Percentiles rank a stretch among this genome's conserved stretches.
These are phyloP conservation scores for Rubroshorea leprosula DNA, from an alignment of 345 rosid species.

Conservation along the genomic window DNA sequence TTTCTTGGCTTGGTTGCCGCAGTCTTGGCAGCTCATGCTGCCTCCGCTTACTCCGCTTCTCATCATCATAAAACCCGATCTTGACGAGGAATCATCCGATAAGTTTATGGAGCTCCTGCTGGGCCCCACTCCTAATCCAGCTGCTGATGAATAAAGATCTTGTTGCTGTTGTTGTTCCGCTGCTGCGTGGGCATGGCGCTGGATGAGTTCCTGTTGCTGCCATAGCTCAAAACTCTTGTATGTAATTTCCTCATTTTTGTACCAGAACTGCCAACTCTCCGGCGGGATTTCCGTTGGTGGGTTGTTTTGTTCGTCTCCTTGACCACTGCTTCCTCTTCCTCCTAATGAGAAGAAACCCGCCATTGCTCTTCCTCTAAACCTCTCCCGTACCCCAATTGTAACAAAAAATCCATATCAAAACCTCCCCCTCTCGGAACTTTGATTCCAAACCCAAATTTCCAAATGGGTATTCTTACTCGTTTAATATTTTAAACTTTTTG, in stretches of 20 bases:
- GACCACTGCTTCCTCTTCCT: slow-evolving; percentile 18
- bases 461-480: slow-evolving; percentile 1
- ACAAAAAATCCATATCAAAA: slow-evolving; percentile 34
- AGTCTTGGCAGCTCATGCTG: slow-evolving; percentile 63
- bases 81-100: slow-evolving; percentile 41
- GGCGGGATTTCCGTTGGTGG: slow-evolving; percentile 31
- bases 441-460: not conserved
- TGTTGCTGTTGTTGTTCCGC: slow-evolving; percentile 18
- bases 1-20: slow-evolving; percentile 89
- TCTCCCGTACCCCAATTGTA: slow-evolving; percentile 35
- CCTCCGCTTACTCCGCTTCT: slow-evolving; percentile 27
- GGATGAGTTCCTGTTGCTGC: slow-evolving; percentile 44
- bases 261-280: slow-evolving; percentile 55
- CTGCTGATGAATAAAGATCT: slow-evolving; percentile 60
- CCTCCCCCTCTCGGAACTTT: slow-evolving; percentile 5
- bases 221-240: slow-evolving; percentile 51
- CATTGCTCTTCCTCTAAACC: slow-evolving; percentile 45
- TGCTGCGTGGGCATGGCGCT: slow-evolving; percentile 27
- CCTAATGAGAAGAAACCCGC: slow-evolving; percentile 65
- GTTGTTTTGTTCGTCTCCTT: slow-evolving; percentile 31
- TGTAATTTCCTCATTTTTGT: slow-evolving; percentile 36
- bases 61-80: slow-evolving; percentile 48
- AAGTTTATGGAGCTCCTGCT: slow-evolving; percentile 40
- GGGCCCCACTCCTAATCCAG: slow-evolving; percentile 44
- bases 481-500: no score